phyloP scores from a whole-genome alignment of 768 basidiomycete species.

The Boletus pseudo-olivaceus region DNA sequence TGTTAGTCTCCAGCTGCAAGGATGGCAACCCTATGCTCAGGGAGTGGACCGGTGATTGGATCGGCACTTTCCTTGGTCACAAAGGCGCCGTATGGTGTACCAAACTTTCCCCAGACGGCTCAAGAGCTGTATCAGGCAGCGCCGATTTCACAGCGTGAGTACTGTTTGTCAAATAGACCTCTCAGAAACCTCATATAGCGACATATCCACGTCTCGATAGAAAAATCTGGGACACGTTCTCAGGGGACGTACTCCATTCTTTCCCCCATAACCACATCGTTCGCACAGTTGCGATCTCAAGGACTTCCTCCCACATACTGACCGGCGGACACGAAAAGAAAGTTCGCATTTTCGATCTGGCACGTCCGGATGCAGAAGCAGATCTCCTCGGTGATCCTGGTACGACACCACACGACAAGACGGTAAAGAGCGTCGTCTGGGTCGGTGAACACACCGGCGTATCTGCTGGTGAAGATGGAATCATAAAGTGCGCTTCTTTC shows the following conservation, averaged over 20 bases:
- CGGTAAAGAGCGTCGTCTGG: conserved; percentile 91
- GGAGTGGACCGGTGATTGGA: conserved; percentile 99
- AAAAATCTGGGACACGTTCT: conserved; percentile 95
- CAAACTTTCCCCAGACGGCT: conserved; percentile 82
- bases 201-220: conserved; percentile 38
- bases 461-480: conserved; percentile 88
- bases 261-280: conserved; percentile 99
- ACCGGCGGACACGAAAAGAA: conserved; percentile 98
- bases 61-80: conserved; percentile 86
- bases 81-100: conserved; percentile 98
- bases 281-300: conserved; percentile 86
- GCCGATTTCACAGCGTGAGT: conserved; percentile 97
- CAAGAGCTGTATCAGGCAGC: conserved; percentile 86
- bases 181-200: conserved; percentile 1
- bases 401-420: conserved; percentile 75
- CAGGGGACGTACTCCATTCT: conserved; percentile 85
- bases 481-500: conserved; percentile 66
- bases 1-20: conserved; percentile 96
- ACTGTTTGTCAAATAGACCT: not conserved
- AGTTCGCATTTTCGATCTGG: conserved; percentile 90
- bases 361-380: conserved; percentile 82
- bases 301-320: conserved; percentile 62
- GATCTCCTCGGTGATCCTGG: conserved; percentile 68
- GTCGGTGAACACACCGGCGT: conserved; percentile 84
- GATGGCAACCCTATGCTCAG: conserved; percentile 98